These are phyloP conservation scores for Fusarium sambucinum DNA, from an alignment of 2,329 filamentous ascomycete species.

Conservation along the genomic window DNA sequence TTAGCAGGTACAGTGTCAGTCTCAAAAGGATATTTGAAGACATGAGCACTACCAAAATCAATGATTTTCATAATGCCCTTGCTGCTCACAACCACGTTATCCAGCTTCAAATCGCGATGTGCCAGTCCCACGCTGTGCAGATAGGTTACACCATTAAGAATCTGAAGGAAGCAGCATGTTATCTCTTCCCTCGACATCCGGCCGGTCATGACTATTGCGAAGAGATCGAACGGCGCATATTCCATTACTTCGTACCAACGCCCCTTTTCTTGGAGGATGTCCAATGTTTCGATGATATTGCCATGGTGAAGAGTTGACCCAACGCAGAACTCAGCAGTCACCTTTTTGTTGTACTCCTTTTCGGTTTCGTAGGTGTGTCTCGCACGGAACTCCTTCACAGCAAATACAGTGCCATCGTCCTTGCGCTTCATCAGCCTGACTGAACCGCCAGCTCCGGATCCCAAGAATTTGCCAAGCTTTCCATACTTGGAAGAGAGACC, in stretches of 20 bases:
- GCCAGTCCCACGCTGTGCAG: constrained; percentile 94
- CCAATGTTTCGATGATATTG: constrained; percentile 97
- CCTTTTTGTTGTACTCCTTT: constrained; percentile 96
- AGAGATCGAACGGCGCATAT: constrained; percentile 94
- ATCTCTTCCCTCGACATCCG: constrained; percentile 95
- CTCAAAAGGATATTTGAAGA: constrained; percentile 98
- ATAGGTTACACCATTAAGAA: constrained; percentile 93
- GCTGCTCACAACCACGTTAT: constrained; percentile 98
- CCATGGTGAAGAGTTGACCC: constrained; percentile 96
- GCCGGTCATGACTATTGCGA: constrained; percentile 98
- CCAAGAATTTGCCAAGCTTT: constrained; percentile 93
- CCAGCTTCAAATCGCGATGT: constrained; percentile 93
- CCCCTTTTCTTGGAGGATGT: constrained; percentile 93
- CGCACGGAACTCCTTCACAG: constrained; percentile 95
- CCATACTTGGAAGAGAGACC: constrained; percentile 92
- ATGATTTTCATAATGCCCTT: constrained; percentile 99
- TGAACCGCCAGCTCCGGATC: constrained; percentile 93
- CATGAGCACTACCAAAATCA: constrained; percentile 96
- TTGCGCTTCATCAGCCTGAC: constrained; percentile 94
- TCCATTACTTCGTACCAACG: constrained; percentile 99
- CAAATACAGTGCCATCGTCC: constrained; percentile 93
- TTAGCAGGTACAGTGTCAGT: constrained; percentile 65
- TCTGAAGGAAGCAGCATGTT: constrained; percentile 91
- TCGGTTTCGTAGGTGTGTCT: constrained; percentile 93
- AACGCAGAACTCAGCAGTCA: constrained; percentile 98